Conservation (phyloP, 768 basidiomycete species). For the Hypsizygus marmoreus region DNA sequence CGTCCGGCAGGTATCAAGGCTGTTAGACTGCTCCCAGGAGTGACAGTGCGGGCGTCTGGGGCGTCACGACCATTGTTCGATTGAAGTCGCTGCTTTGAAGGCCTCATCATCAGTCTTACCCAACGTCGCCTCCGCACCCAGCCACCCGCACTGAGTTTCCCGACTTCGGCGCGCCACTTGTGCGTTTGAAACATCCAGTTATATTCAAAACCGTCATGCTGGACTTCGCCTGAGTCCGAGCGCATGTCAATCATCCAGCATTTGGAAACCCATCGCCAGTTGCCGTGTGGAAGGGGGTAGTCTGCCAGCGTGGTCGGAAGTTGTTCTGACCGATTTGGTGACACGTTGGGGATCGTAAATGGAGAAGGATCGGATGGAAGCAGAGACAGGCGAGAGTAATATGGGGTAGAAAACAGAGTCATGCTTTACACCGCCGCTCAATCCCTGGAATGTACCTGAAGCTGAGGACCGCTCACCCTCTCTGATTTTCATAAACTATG, state of each 20-base stretch:
- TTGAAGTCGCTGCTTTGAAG: constrained; percentile 33
- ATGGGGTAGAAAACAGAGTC: constrained; percentile 70
- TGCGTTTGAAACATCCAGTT: constrained; percentile 73
- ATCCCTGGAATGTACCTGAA: background rate
- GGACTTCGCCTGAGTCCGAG: constrained; percentile 69
- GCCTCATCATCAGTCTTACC: constrained; percentile 83
- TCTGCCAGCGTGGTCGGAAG: constrained; percentile 57
- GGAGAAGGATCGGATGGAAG: constrained; percentile 74
- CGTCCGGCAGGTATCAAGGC: background rate
- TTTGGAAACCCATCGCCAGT: constrained; percentile 80
- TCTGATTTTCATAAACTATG: constrained; percentile 78
- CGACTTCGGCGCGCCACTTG: constrained; percentile 66
- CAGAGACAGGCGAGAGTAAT: constrained; percentile 71
- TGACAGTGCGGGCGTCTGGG: constrained; percentile 4
- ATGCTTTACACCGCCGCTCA: constrained; percentile 33
- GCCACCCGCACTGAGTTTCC: constrained; percentile 61
- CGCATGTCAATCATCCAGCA: constrained; percentile 92
- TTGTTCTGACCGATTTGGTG: constrained; percentile 43
- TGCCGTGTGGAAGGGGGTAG: constrained; percentile 78
- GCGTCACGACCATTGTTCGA: constrained; percentile 16
- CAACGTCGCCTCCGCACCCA: constrained; percentile 82
- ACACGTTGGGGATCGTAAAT: constrained; percentile 61
- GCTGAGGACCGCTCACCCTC: constrained; percentile 55
- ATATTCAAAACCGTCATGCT: constrained; percentile 86
- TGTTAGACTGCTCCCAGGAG: background rate